Conservation (phyloP, 176 grass and related monocot species). For the Pontederia paniculata region DNA sequence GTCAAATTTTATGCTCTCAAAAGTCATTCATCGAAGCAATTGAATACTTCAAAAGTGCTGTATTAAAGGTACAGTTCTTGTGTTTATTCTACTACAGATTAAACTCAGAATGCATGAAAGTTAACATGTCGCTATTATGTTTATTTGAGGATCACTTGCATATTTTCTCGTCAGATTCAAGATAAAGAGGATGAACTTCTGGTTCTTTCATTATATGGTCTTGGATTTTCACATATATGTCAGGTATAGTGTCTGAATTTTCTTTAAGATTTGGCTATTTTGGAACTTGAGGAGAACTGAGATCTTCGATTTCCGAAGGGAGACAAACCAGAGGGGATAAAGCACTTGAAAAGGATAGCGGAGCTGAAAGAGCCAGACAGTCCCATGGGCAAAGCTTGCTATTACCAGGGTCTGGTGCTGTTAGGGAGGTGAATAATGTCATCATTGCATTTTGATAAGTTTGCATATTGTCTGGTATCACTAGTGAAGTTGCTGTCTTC, state of each 20-base stretch:
- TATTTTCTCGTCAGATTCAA: slow-evolving; percentile 44
- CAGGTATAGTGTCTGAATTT: slow-evolving; percentile 37
- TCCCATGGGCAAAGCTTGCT: slow-evolving; percentile 42
- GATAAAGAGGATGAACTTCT: slow-evolving; percentile 60
- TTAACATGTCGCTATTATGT: not conserved
- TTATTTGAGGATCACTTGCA: not conserved
- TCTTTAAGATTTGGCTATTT: not conserved
- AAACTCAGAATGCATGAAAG: not conserved
- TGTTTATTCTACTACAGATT: not conserved
- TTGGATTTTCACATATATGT: slow-evolving; percentile 36
- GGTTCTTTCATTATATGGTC: slow-evolving; percentile 51
- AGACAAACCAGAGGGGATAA: slow-evolving; percentile 43
- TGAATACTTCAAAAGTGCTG: slow-evolving; percentile 62
- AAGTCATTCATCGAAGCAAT: slow-evolving; percentile 51
- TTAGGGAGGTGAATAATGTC: slow-evolving; percentile 50
- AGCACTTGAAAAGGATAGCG: slow-evolving; percentile 55
- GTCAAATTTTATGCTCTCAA: slow-evolving; percentile 43
- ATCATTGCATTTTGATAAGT: not conserved
- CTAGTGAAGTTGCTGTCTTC: too few species aligned
- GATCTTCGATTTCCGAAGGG: slow-evolving; percentile 38
- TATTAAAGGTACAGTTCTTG: slow-evolving; percentile 43
- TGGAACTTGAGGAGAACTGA: not conserved
- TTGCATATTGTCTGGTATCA: too few species aligned
- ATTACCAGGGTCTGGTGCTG: slow-evolving; percentile 37
- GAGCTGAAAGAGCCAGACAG: slow-evolving; percentile 68